phyloP scores from a whole-genome alignment of 2,329 filamentous ascomycete species.

The Sarocladium oryzae region DNA sequence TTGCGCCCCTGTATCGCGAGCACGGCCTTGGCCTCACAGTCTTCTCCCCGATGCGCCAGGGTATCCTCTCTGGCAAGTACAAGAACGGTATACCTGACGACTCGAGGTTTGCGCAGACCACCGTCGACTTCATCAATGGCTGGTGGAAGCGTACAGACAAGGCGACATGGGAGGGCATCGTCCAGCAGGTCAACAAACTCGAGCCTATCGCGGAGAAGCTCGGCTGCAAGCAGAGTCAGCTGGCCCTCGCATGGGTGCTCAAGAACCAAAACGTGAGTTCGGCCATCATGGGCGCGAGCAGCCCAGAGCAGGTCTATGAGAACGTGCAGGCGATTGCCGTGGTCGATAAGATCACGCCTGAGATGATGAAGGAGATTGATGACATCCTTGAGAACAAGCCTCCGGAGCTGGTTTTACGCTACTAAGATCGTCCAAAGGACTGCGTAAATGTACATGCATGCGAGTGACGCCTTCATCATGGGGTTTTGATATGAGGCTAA shows the following conservation, averaged over 20 bases:
- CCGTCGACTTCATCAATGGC: constrained; percentile 49
- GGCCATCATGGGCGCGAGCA: constrained; percentile 55
- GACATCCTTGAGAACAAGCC: constrained; percentile 53
- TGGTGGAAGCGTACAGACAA: constrained; percentile 43
- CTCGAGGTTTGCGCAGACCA: constrained; percentile 49
- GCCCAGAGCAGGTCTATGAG: constrained; percentile 52
- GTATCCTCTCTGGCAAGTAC: constrained; percentile 62
- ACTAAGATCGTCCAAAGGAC: constrained; percentile 13
- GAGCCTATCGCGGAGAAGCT: constrained; percentile 59
- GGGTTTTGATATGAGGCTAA: background rate
- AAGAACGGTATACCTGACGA: constrained; percentile 54
- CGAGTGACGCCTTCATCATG: background rate
- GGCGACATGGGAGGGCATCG: constrained; percentile 46
- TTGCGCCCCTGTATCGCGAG: constrained; percentile 52
- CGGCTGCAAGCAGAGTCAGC: constrained; percentile 47
- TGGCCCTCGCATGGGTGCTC: constrained; percentile 58
- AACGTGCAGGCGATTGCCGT: constrained; percentile 47
- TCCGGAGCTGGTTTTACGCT: constrained; percentile 30
- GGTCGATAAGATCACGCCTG: constrained; percentile 50
- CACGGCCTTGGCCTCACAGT: constrained; percentile 55
- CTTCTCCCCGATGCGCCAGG: constrained; percentile 51
- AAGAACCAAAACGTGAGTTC: constrained; percentile 56
- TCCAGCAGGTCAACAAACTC: constrained; percentile 54
- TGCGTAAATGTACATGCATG: background rate
- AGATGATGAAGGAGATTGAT: constrained; percentile 55